Percentiles rank a stretch among this genome's conserved stretches.
phyloP scores from a whole-genome alignment of 768 basidiomycete species.

The Chalciporus sphaerocephalus region DNA sequence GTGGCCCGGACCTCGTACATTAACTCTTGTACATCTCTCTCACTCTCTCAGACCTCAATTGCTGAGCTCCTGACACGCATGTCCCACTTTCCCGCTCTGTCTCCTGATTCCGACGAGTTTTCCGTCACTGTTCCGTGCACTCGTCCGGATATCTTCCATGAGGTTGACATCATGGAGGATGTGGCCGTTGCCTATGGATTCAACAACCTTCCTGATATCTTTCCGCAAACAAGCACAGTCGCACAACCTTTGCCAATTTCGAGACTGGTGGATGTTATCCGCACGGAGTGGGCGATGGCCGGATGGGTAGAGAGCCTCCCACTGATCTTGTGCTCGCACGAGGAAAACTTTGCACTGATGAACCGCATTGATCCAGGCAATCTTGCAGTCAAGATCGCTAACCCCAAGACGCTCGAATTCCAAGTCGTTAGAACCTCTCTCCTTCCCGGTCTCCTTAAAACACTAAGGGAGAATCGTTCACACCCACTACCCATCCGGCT shows the following conservation, averaged over 20 bases:
- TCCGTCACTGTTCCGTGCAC: slow-evolving; percentile 82
- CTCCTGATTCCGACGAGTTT: slow-evolving; percentile 59
- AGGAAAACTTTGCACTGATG: slow-evolving; percentile 95
- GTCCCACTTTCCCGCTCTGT: slow-evolving; percentile 57
- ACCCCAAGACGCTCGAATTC: slow-evolving; percentile 97
- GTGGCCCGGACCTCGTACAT: slow-evolving; percentile 84
- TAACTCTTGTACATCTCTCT: slow-evolving; percentile 91
- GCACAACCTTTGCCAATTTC: slow-evolving; percentile 89
- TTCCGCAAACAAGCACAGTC: slow-evolving; percentile 92
- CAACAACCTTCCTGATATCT: slow-evolving; percentile 89
- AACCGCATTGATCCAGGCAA: slow-evolving; percentile 81
- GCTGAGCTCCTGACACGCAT: slow-evolving; percentile 75
- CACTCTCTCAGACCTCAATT: slow-evolving; percentile 60
- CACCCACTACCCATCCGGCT: slow-evolving; percentile 88
- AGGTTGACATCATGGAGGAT: slow-evolving; percentile 98
- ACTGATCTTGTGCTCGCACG: slow-evolving; percentile 96
- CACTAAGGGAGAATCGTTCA: slow-evolving; percentile 92
- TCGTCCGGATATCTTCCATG: slow-evolving; percentile 96
- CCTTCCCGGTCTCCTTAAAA: slow-evolving; percentile 93
- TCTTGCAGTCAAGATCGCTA: slow-evolving; percentile 85
- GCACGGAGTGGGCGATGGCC: slow-evolving; percentile 87
- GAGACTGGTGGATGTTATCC: slow-evolving; percentile 83
- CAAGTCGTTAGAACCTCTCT: slow-evolving; percentile 97
- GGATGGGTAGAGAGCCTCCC: slow-evolving; percentile 97
- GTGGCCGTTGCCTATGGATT: slow-evolving; percentile 97